Percentiles rank a stretch among this genome's conserved stretches.
Conservation (phyloP, 2,329 filamentous ascomycete species). For the Leptographium wingfieldii region DNA sequence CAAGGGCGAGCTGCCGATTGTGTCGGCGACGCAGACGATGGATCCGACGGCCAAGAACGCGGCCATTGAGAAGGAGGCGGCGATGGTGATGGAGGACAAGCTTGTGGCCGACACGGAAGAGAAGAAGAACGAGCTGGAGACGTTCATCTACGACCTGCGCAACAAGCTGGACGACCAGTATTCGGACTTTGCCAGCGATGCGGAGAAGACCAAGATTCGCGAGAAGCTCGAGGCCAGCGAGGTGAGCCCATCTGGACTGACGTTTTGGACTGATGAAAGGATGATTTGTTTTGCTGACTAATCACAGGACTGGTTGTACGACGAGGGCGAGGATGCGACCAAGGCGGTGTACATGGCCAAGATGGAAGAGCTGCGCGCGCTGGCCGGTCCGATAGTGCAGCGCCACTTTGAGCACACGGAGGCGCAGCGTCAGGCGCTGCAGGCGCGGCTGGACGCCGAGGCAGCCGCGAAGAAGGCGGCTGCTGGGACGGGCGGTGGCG, state of each 20-base stretch:
- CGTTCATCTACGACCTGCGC: conserved; percentile 91
- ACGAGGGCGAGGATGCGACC: conserved; percentile 86
- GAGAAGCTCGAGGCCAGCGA: conserved; percentile 73
- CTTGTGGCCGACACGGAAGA: conserved; percentile 95
- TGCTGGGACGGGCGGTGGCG: conserved; percentile 41
- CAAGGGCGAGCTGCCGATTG: conserved; percentile 88
- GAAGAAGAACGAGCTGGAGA: conserved; percentile 99
- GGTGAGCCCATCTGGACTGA: conserved; percentile 44
- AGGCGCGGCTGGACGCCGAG: conserved; percentile 68
- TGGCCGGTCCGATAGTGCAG: conserved; percentile 84
- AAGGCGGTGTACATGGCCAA: conserved; percentile 92
- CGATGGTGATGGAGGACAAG: conserved; percentile 98
- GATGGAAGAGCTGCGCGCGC: conserved; percentile 85
- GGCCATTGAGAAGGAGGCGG: conserved; percentile 68
- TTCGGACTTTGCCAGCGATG: conserved; percentile 30
- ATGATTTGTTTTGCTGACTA: not conserved
- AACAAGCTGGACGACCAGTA: conserved; percentile 92
- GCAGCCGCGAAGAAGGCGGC: conserved; percentile 60
- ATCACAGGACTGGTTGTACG: conserved; percentile 91
- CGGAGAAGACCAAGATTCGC: conserved; percentile 49
- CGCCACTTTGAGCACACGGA: conserved; percentile 93
- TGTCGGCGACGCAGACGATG: conserved; percentile 68
- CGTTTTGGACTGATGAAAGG: too few relatives aligned
- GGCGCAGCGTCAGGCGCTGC: conserved; percentile 64
- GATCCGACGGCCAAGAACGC: conserved; percentile 54